A percentile compares a stretch with the other conserved stretches of the same genome.
These are phyloP conservation scores for Solanum chilense DNA, from an alignment of 257 asterid genomes.

Conservation along the genomic window DNA sequence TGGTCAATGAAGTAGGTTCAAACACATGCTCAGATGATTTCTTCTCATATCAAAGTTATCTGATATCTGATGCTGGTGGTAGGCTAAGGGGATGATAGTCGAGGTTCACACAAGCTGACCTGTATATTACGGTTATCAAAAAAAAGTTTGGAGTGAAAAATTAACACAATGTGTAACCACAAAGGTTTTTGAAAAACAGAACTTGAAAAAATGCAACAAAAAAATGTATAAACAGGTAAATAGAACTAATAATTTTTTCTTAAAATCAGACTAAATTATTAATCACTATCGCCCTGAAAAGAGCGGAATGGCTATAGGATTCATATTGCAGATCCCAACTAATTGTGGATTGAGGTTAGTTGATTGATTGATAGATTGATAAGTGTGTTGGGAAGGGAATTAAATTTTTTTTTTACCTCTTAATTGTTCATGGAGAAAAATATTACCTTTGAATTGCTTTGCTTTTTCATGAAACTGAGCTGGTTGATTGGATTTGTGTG, in stretches of 20 bases:
- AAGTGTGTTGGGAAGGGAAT: neutral
- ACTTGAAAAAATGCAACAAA: neutral
- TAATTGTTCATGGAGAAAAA: neutral
- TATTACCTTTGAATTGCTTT: neutral
- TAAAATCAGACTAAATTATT: neutral
- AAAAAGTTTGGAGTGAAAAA: neutral
- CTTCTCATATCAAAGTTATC: no score
- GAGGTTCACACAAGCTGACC: fast-evolving
- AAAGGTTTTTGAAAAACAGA: neutral
- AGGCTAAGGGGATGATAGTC: neutral
- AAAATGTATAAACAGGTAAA: neutral
- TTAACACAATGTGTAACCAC: neutral
- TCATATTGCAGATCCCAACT: neutral
- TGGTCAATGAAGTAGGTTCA: neutral
- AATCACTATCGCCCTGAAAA: neutral
- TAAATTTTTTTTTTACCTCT: neutral
- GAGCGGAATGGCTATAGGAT: neutral
- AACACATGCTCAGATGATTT: fast-evolving
- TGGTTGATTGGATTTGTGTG: neutral
- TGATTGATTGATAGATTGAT: neutral
- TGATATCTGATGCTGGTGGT: fast-evolving
- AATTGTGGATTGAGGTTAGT: neutral
- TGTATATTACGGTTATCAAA: fast-evolving
- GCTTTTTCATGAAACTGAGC: neutral
- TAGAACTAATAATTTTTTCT: neutral